Evolutionary conservation across 257 asterid genomes (phyloP).

Genomic region (Przewalskia tangutica): DNA sequence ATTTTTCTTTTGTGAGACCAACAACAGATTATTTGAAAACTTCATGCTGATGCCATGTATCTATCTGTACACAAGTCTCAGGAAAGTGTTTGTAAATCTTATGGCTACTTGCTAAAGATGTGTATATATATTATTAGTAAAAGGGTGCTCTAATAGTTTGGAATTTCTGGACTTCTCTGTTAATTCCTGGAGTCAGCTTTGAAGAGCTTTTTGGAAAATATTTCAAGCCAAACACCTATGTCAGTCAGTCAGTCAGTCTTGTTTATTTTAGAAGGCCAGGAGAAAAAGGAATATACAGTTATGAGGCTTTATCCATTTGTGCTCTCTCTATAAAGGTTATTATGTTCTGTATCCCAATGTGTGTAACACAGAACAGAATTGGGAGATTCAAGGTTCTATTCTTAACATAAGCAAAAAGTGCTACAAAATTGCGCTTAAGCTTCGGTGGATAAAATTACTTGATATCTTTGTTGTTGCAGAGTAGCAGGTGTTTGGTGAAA

Average conservation of each 20-base stretch:
- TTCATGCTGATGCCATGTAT: too few species aligned
- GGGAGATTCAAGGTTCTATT: neutral
- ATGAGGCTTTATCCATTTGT: neutral
- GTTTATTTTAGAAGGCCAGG: neutral
- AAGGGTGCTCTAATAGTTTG: neutral
- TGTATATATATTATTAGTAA: neutral
- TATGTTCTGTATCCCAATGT: neutral
- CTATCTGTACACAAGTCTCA: neutral
- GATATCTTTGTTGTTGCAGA: too few species aligned
- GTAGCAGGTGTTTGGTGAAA: too few species aligned
- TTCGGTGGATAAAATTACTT: too few species aligned
- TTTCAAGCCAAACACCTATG: neutral
- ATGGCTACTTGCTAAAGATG: conserved; percentile 1
- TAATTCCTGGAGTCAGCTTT: neutral
- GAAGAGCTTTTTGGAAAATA: neutral
- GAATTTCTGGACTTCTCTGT: neutral
- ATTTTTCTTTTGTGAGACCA: neutral
- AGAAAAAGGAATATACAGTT: neutral
- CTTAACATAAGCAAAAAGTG: too few species aligned
- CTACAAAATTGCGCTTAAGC: too few species aligned
- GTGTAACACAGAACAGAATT: neutral
- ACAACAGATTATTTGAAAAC: neutral
- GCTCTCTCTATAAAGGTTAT: neutral
- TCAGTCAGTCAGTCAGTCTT: neutral
- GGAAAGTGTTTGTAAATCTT: neutral